These are phyloP conservation scores for Hypoxylon fragiforme DNA, from an alignment of 495 filamentous ascomycete genomes.

Conservation along the genomic window DNA sequence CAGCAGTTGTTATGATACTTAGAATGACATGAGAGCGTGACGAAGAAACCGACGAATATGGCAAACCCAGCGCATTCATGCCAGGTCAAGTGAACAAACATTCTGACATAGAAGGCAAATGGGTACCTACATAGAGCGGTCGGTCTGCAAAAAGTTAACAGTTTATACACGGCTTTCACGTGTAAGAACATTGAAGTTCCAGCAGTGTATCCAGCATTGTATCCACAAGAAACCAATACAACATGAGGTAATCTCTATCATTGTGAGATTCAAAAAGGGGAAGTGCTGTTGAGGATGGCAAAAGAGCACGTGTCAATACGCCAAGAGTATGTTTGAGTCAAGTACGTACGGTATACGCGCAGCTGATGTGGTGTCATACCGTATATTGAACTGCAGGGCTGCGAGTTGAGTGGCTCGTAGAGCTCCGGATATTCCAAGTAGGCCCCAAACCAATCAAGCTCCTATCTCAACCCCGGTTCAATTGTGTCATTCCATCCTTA, in stretches of 20 bases:
- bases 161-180: no score
- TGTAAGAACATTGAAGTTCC: no score
- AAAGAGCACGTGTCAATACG: constrained; percentile 27
- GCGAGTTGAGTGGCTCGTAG: constrained; percentile 14
- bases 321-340: constrained; percentile 25
- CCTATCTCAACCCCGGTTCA: constrained; percentile 18
- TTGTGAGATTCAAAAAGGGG: constrained; percentile 1
- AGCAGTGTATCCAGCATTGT: no score
- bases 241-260: not conserved
- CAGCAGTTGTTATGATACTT: no score
- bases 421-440: constrained; percentile 13
- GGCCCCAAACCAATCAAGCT: constrained; percentile 16
- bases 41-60: no score
- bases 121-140: no score
- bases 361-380: constrained; percentile 11
- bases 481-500: constrained; percentile 36
- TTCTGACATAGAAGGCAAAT: no score
- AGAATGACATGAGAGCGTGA: no score
- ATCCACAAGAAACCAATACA: no score
- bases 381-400: constrained; percentile 25
- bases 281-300: constrained; percentile 16
- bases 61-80: no score
- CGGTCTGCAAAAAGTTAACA: no score
- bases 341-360: constrained; percentile 1
- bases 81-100: no score